phyloP scores from a whole-genome alignment of 768 basidiomycete species.

The Naematelia aurantialba region DNA sequence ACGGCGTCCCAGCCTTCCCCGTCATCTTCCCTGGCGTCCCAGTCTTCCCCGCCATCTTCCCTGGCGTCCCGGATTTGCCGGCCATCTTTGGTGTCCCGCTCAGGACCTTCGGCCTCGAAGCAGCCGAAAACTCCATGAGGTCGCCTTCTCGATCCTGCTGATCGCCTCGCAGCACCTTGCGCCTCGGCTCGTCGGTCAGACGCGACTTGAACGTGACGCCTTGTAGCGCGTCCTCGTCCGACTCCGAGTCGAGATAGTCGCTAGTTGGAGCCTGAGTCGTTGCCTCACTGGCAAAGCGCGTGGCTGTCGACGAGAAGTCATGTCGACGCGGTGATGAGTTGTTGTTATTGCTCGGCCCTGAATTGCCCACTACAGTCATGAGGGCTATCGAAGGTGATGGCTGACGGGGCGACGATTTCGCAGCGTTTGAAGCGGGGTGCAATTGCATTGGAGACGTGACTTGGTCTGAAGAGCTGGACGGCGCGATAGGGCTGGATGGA shows the following conservation, averaged over 20 bases:
- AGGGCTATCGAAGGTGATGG: neutral
- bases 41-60: neutral
- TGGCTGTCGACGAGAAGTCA: neutral
- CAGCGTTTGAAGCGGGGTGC: neutral
- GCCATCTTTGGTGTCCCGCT: neutral
- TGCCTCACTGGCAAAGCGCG: neutral
- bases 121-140: conserved; percentile 21
- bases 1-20: neutral
- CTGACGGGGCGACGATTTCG: neutral
- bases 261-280: neutral
- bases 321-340: neutral
- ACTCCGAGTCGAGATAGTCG: neutral
- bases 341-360: neutral
- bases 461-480: neutral
- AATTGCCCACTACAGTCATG: neutral
- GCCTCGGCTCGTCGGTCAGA: neutral
- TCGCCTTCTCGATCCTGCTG: conserved; percentile 8
- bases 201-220: conserved; percentile 5
- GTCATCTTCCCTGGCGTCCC: neutral
- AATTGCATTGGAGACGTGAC: neutral
- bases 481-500: conserved; percentile 17
- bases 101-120: conserved; percentile 1
- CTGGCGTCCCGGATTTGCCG: neutral
- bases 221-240: neutral
- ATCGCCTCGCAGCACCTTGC: conserved; percentile 1